phyloP scores from a whole-genome alignment of 768 basidiomycete species.

The Suillus decipiens region DNA sequence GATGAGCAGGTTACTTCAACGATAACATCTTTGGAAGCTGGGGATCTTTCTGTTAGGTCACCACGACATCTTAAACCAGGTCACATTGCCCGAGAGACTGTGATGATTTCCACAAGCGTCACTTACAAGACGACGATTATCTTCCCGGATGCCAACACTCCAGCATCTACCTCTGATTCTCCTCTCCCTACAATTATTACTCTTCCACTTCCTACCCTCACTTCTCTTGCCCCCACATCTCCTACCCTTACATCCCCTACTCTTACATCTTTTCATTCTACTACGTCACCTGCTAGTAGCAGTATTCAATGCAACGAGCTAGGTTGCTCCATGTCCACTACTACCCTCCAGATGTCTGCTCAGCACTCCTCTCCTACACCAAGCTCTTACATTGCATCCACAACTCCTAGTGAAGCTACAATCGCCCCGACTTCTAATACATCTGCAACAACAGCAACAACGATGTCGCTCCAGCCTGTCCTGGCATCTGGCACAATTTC shows the following conservation, averaged over 20 bases:
- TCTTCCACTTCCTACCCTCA: background rate
- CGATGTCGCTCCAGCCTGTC: background rate
- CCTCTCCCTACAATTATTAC: background rate
- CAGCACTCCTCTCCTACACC: background rate
- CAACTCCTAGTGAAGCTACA: background rate
- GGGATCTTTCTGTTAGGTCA: background rate
- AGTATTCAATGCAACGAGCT: background rate
- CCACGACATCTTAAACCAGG: background rate
- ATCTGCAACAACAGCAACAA: background rate
- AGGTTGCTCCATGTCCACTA: background rate
- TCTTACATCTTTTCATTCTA: background rate
- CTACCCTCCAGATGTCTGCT: background rate
- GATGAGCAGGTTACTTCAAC: background rate
- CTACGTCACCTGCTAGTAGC: background rate
- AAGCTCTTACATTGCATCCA: too few species aligned
- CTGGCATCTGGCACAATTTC: background rate
- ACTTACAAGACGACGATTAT: background rate
- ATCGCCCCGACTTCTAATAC: background rate
- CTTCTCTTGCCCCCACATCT: too few species aligned
- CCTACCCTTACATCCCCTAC: too few species aligned
- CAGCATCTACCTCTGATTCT: background rate
- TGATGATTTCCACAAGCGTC: background rate
- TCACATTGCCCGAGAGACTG: background rate
- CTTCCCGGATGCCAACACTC: background rate
- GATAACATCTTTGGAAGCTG: background rate